Conservation (phyloP, 1,139 yeast genomes). For the Pichia sp. region DNA sequence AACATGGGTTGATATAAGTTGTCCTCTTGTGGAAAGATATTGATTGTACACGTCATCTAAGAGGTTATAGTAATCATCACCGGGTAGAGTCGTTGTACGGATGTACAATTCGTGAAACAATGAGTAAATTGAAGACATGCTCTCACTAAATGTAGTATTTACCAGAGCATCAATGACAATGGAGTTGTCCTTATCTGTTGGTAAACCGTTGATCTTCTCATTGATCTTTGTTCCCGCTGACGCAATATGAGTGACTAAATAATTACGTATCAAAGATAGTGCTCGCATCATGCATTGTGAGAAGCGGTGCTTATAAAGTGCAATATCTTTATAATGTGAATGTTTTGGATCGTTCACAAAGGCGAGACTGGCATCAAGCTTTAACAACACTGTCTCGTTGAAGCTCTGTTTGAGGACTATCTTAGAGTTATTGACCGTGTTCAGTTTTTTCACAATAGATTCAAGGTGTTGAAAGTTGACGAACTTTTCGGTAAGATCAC, state of each 20-base stretch:
- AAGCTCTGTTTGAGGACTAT: conserved; percentile 55
- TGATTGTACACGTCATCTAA: conserved; percentile 56
- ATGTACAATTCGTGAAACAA: conserved; percentile 44
- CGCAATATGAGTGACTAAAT: conserved; percentile 38
- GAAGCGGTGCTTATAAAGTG: conserved; percentile 62
- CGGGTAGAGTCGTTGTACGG: conserved; percentile 34
- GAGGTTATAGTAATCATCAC: conserved; percentile 46
- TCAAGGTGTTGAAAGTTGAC: conserved; percentile 65
- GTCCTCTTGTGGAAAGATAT: conserved; percentile 52
- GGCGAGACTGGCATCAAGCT: conserved; percentile 52
- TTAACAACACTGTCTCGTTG: conserved; percentile 41
- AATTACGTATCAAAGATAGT: conserved; percentile 66
- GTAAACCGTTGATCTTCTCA: neutral
- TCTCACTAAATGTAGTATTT: conserved; percentile 54
- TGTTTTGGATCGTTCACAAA: conserved; percentile 38
- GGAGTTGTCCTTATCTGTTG: neutral
- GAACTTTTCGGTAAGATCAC: conserved; percentile 47
- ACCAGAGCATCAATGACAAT: conserved; percentile 51
- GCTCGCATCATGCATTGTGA: conserved; percentile 84
- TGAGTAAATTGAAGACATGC: conserved; percentile 35
- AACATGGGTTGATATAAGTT: conserved; percentile 39
- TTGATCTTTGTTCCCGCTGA: neutral
- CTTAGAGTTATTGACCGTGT: conserved; percentile 55
- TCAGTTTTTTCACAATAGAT: conserved; percentile 57
- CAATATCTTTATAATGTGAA: conserved; percentile 60